Percentiles rank a stretch among this genome's conserved stretches.
Conservation (phyloP, 1,284 basidiomycete species). For the Quambalaria eucalypti region DNA sequence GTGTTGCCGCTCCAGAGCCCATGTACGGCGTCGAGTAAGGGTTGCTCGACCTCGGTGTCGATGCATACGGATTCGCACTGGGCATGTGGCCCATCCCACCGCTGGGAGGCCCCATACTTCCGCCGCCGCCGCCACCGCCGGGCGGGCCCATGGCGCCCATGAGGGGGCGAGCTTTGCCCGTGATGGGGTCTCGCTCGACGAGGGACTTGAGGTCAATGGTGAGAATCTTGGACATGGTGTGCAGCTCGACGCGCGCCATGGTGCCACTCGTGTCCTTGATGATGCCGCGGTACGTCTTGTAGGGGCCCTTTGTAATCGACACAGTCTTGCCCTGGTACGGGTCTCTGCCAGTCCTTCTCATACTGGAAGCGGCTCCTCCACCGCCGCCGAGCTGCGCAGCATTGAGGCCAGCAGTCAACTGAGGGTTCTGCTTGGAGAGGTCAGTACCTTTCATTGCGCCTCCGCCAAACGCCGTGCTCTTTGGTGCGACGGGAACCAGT, state of each 20-base stretch:
- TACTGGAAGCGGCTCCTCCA: constrained; percentile 71
- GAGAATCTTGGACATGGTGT: constrained; percentile 81
- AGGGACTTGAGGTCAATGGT: constrained; percentile 74
- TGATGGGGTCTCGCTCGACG: constrained; percentile 56
- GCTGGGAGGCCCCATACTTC: not conserved
- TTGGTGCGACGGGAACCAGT: constrained; percentile 61
- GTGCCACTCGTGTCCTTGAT: constrained; percentile 92
- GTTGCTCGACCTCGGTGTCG: not conserved
- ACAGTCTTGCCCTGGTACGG: constrained; percentile 72
- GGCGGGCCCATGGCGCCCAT: constrained; percentile 1
- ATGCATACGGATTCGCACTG: not conserved
- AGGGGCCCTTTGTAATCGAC: constrained; percentile 72
- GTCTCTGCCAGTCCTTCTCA: constrained; percentile 66
- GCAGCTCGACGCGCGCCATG: constrained; percentile 79
- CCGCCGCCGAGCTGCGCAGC: constrained; percentile 49
- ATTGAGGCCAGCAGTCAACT: constrained; percentile 49
- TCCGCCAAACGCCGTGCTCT: constrained; percentile 47
- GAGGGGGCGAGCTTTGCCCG: constrained; percentile 25
- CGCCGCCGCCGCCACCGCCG: not conserved
- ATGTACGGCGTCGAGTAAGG: not conserved
- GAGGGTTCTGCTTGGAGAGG: constrained; percentile 92
- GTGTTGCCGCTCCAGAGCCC: not conserved
- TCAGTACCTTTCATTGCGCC: constrained; percentile 52
- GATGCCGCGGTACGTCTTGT: constrained; percentile 82
- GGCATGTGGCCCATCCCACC: not conserved